Percentiles rank a stretch among this genome's conserved stretches.
These are phyloP conservation scores for Ceratocystis smalleyi DNA, from an alignment of 2,329 filamentous ascomycete genomes.

Conservation along the genomic window DNA sequence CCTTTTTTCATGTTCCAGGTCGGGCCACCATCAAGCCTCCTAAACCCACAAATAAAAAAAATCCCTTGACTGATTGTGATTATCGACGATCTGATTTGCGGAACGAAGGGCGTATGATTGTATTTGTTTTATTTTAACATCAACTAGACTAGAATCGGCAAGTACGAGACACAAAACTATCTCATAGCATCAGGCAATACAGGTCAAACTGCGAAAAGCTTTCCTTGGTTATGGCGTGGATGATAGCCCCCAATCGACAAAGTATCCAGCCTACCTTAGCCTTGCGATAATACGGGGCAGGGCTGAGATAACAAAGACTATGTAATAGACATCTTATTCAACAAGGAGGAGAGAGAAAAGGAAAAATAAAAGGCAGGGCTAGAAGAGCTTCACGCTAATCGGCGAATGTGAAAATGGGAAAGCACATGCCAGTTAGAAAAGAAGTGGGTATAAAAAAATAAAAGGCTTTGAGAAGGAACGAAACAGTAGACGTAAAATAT, in stretches of 20 bases:
- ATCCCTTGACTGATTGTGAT: constrained; percentile 4
- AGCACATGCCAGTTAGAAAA: constrained; percentile 11
- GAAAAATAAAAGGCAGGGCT: background rate
- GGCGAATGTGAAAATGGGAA: constrained; percentile 5
- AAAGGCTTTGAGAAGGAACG: background rate
- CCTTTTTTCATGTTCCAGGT: constrained; percentile 3
- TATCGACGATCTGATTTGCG: constrained; percentile 5
- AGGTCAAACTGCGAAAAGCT: too few species aligned
- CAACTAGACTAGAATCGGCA: background rate
- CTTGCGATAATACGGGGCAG: constrained; percentile 1
- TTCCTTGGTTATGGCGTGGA: background rate
- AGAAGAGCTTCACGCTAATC: constrained; percentile 5
- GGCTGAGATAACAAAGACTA: background rate
- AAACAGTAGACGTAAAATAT: too few species aligned
- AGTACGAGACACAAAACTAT: too few species aligned
- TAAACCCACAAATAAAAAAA: constrained; percentile 8
- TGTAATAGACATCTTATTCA: background rate
- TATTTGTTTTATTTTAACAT: background rate
- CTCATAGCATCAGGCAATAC: background rate
- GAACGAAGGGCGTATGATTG: background rate
- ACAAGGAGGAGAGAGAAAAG: background rate
- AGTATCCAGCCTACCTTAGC: background rate
- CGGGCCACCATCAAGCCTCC: background rate
- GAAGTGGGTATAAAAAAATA: background rate
- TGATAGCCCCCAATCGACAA: background rate